Evolutionary conservation across 768 basidiomycete genomes (phyloP), one percentile per base, ranked within the genome.

Genomic region (Kwoniella shandongensis): DNA sequence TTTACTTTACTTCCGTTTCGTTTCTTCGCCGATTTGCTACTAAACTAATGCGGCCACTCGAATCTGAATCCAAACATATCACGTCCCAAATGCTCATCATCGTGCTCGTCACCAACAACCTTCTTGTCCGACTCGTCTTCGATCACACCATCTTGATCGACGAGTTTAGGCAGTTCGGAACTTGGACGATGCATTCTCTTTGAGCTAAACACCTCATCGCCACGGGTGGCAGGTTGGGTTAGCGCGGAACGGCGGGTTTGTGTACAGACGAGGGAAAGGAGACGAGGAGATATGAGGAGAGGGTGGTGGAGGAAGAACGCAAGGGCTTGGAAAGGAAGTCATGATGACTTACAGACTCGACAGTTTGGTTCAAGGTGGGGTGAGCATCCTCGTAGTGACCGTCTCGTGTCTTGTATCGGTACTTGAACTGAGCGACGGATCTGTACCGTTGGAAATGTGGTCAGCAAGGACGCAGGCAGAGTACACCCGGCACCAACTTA

Each of bases 381-480:
- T 65, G 60, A 10, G 72, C 61, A 59, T 76, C 75, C 54, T 73
- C 71, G 47, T 58, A 66, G 61, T 63, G 64, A 18, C 75, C 75
- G 15, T 70, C 64, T 23, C 69, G 45, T 41, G 65, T 73, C 61
- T 69, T 69, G 67, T 73, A 67, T 51, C 73, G 60, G 65, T 74
- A 73, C 60, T 73, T 73, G 71, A 74, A 73, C 23, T 62, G 67
- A n/a, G 74, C 73, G 44, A 70, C 69, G 52, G 61, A 59, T 30
- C 66, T 63, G 54, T 13, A 39, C n/a, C n/a, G n/a, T n/a, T n/a
- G n/a, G n/a, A n/a, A n/a, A n/a, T 20, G 22, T 7, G 23, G 12
- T 7, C 25, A 18, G 4, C 23, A 32, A 17, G 26, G 22, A 20
- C 1, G 40, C 15, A 32, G 35, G 27, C 40, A 23, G 40, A 30